Evolutionary conservation across 129 eudicot species (phyloP).

Genomic region (Artemisia tridentata): DNA sequence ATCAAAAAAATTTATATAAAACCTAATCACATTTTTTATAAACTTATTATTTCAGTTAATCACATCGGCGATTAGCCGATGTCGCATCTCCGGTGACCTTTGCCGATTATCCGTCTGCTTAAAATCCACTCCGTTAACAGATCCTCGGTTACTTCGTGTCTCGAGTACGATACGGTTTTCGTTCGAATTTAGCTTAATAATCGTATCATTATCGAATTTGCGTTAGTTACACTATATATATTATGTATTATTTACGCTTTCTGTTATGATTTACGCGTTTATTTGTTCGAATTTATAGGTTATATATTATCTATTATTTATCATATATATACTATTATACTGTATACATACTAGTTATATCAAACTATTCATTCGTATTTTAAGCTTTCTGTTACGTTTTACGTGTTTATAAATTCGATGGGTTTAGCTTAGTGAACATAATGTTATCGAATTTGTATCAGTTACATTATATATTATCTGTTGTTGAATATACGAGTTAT

Average conservation of each 20-base stretch:
- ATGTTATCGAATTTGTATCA: too few species aligned
- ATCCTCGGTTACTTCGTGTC: slow-evolving; percentile 48
- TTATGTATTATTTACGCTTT: slow-evolving; percentile 24
- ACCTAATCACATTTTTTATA: neutral
- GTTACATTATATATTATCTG: too few species aligned
- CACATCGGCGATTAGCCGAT: slow-evolving; percentile 64
- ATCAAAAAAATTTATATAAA: neutral
- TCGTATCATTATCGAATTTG: neutral
- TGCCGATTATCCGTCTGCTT: slow-evolving; percentile 72
- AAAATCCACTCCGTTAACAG: slow-evolving; percentile 27
- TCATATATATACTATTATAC: too few species aligned
- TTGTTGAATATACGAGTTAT: too few species aligned
- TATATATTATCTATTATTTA: too few species aligned
- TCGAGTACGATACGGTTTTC: slow-evolving; percentile 41
- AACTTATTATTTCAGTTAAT: slow-evolving; percentile 47
- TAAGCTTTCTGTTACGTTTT: too few species aligned
- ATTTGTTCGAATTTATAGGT: neutral
- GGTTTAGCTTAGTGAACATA: too few species aligned
- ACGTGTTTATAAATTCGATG: too few species aligned
- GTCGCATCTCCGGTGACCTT: slow-evolving; percentile 63
- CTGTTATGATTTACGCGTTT: neutral
- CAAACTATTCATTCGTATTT: too few species aligned
- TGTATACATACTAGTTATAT: too few species aligned
- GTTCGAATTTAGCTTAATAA: neutral
- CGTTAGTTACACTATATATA: slow-evolving; percentile 41